Base-by-base conservation (phyloP, 345 rosid species). In the Hypericum perforatum region DNA sequence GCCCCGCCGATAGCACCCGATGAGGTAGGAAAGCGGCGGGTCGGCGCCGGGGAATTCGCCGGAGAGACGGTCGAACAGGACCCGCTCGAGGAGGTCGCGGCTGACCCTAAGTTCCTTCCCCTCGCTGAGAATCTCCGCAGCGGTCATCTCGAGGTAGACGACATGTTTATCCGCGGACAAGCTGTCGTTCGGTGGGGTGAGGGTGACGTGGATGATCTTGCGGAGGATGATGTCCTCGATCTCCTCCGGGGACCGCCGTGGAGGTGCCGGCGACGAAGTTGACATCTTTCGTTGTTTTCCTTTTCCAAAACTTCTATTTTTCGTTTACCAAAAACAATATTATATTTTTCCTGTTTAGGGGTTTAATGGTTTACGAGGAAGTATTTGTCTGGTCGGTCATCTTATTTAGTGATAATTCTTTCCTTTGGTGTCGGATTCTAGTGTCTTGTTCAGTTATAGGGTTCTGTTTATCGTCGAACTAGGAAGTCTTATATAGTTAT, bases 181-280 rank as follows among this genome's bases (percentile, higher is more conserved):
- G 13, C 76, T 49, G 12, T 80, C 85, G 36, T 67, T 51, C 41
- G 52, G 52, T 1, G 52, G 6, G 37, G 16, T 7, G 55, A 94
- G 84, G 54, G 89, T 74, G 37, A 86, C 69, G 22, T 74, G 73
- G 59, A 89, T 56, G 65, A 94, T 82, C 63, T 89, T 94, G 7
- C 87, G 79, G 56, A 94, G 87, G 65, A 94, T 82, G 50, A 84
- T 76, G 66, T 94, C 97, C 74, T 92, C 99, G 56, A 89, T 75
- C 66, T 94, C 95, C 44, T 67, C 67, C 39, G 75, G 82, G 22
- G 94, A 76, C 65, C 94, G 61, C 44, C 32, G 32, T 22, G 81
- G 90, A 6, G 81, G 82, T 40, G 63, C 79, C 44, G 62, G 65
- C 41, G 88, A 68, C 63, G 95, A 22, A 22, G 32, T 22, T 22